Evolutionary conservation across 805 yeast genomes (phyloP).

Genomic region (Kodamaea jinghongensis): DNA sequence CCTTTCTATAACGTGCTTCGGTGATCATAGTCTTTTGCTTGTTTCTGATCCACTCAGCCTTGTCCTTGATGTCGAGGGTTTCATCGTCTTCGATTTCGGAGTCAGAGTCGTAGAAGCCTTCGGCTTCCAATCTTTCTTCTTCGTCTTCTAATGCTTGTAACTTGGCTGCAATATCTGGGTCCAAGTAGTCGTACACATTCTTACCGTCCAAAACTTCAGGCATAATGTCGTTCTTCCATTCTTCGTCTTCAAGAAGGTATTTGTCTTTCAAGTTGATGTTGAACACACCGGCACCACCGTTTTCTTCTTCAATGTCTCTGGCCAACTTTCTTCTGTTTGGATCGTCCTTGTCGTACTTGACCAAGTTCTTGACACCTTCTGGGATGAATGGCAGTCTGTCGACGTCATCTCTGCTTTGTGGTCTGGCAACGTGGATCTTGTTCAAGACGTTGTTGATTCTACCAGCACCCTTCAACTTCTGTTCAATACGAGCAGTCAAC

Average conservation of each 20-base stretch:
- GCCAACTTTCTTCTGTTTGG: constrained; percentile 81
- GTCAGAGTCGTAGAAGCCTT: constrained; percentile 95
- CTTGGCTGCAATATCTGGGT: constrained; percentile 91
- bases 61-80: constrained; percentile 58
- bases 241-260: constrained; percentile 89
- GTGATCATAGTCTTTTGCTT: constrained; percentile 92
- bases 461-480: constrained; percentile 89
- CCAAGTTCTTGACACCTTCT: constrained; percentile 57
- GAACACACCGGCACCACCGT: constrained; percentile 99
- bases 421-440: constrained; percentile 92
- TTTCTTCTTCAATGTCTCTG: constrained; percentile 85
- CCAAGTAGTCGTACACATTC: constrained; percentile 96
- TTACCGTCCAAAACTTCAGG: constrained; percentile 96
- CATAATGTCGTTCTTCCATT: constrained; percentile 96
- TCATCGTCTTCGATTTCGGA: constrained; percentile 56
- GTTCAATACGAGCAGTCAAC: constrained; percentile 93
- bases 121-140: constrained; percentile 88
- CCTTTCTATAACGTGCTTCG: constrained; percentile 83
- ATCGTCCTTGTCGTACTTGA: constrained; percentile 74
- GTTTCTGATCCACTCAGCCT: constrained; percentile 94
- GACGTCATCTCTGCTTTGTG: constrained; percentile 83
- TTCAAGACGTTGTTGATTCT: constrained; percentile 86
- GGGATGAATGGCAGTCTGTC: constrained; percentile 82
- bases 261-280: constrained; percentile 91
- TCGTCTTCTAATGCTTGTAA: constrained; percentile 94